A percentile compares a stretch with the other conserved stretches of the same genome.
Conservation (phyloP, 768 basidiomycete species). For the Tremella fuciformis region DNA sequence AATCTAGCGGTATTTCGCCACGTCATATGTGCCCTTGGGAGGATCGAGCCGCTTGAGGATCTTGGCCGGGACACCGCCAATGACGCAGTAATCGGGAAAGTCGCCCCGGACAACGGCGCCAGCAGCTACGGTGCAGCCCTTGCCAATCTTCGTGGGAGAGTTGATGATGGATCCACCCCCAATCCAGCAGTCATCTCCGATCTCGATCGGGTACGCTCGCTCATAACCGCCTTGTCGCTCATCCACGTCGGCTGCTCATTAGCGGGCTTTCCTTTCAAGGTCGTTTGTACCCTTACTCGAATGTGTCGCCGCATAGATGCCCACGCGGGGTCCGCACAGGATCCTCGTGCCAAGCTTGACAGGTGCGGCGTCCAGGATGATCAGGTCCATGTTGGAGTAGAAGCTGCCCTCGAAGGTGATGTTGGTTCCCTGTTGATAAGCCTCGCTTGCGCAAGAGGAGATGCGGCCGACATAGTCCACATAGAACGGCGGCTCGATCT, state of each 20-base stretch:
- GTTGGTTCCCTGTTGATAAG: slow-evolving; percentile 13
- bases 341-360: slow-evolving; percentile 18
- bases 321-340: slow-evolving; percentile 18
- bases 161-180: slow-evolving; percentile 22
- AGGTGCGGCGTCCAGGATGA: slow-evolving; percentile 15
- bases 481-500: slow-evolving; percentile 22
- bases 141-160: slow-evolving; percentile 19
- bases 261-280: neutral
- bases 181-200: slow-evolving; percentile 24
- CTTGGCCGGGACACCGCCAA: slow-evolving; percentile 22
- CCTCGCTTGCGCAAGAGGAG: neutral
- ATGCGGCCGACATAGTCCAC: slow-evolving; percentile 15
- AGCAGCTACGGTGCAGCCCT: slow-evolving; percentile 19
- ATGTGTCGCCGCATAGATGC: slow-evolving; percentile 20
- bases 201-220: slow-evolving; percentile 22
- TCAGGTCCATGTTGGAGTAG: slow-evolving; percentile 18
- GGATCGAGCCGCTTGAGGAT: slow-evolving; percentile 14
- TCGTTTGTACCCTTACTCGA: neutral
- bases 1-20: too few relatives aligned
- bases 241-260: slow-evolving; percentile 12
- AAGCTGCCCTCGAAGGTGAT: slow-evolving; percentile 16
- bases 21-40: too few relatives aligned
- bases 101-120: slow-evolving; percentile 16
- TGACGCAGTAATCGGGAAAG: slow-evolving; percentile 23
- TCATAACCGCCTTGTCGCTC: slow-evolving; percentile 20